phyloP scores from a whole-genome alignment of 2,329 filamentous ascomycete species.

The Botrytis cinerea region DNA sequence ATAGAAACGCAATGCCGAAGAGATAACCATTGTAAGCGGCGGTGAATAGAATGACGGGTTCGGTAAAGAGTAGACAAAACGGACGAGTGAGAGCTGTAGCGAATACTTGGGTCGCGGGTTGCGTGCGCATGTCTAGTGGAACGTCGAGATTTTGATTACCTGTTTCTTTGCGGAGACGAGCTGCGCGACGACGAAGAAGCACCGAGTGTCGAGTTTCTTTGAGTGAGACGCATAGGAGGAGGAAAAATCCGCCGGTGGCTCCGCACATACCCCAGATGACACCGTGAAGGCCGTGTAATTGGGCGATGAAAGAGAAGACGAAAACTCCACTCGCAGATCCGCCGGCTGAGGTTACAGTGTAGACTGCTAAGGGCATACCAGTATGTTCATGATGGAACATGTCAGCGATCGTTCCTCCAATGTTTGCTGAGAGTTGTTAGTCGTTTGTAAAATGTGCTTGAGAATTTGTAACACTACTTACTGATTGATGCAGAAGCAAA shows the following conservation, averaged over 20 bases:
- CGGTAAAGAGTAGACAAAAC: conserved; percentile 44
- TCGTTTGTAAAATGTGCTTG: background rate
- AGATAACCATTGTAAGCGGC: conserved; percentile 44
- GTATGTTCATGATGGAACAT: conserved; percentile 35
- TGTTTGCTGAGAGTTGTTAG: conserved; percentile 16
- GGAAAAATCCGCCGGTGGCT: conserved; percentile 24
- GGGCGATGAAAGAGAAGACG: conserved; percentile 27
- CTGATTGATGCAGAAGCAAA: conserved; percentile 41
- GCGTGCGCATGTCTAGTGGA: conserved; percentile 46
- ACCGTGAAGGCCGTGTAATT: conserved; percentile 19
- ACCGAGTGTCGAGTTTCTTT: conserved; percentile 52
- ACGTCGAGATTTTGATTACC: conserved; percentile 47
- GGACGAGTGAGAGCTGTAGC: conserved; percentile 44
- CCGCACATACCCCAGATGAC: conserved; percentile 29
- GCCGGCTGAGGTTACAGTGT: conserved; percentile 15
- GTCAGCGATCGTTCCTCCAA: conserved; percentile 52
- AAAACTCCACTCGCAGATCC: conserved; percentile 45
- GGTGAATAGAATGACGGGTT: conserved; percentile 43
- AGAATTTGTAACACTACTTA: background rate
- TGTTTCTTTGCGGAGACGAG: conserved; percentile 50
- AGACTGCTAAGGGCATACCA: conserved; percentile 20
- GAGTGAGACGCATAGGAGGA: conserved; percentile 27
- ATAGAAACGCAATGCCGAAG: conserved; percentile 44
- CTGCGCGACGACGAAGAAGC: conserved; percentile 48
- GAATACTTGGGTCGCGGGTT: conserved; percentile 47